Percentiles rank a stretch among this genome's conserved stretches.
phyloP scores from a whole-genome alignment of 768 basidiomycete genomes.

The Russula sp. region DNA sequence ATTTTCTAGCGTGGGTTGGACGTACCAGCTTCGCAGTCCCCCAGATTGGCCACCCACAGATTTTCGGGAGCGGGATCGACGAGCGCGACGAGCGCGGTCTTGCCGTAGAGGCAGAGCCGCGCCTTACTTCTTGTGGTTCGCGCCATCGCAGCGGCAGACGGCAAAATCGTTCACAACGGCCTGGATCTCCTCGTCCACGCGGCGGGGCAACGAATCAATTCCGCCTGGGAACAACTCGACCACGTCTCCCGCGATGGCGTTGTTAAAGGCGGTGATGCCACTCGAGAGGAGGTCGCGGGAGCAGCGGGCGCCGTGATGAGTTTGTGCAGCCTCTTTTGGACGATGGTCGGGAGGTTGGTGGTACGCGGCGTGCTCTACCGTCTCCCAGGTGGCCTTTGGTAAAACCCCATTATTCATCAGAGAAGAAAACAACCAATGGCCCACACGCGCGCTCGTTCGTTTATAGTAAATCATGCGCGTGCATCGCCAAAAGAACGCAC shows the following conservation, averaged over 20 bases:
- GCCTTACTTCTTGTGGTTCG: slow-evolving; percentile 64
- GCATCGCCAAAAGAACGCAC: slow-evolving; percentile 25
- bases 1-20: neutral
- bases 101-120: slow-evolving; percentile 76
- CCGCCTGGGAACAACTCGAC: slow-evolving; percentile 45
- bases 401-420: too few relatives aligned
- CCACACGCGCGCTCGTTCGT: too few relatives aligned
- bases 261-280: slow-evolving; percentile 36
- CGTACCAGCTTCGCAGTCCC: slow-evolving; percentile 74
- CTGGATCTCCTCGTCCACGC: slow-evolving; percentile 49
- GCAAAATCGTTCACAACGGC: slow-evolving; percentile 59
- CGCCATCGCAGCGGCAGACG: slow-evolving; percentile 30
- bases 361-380: slow-evolving; percentile 37
- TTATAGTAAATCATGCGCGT: too few relatives aligned
- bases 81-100: slow-evolving; percentile 67
- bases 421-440: too few relatives aligned
- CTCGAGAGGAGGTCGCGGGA: slow-evolving; percentile 33
- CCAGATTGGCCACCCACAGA: slow-evolving; percentile 77
- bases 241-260: slow-evolving; percentile 39
- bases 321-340: slow-evolving; percentile 33
- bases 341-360: slow-evolving; percentile 36
- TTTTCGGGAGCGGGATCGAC: slow-evolving; percentile 63
- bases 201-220: slow-evolving; percentile 34
- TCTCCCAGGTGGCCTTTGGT: slow-evolving; percentile 41
- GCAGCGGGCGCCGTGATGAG: slow-evolving; percentile 25